Evolutionary conservation across 192 early-diverging fungal species (phyloP).

Genomic region (Coemansia sp.): DNA sequence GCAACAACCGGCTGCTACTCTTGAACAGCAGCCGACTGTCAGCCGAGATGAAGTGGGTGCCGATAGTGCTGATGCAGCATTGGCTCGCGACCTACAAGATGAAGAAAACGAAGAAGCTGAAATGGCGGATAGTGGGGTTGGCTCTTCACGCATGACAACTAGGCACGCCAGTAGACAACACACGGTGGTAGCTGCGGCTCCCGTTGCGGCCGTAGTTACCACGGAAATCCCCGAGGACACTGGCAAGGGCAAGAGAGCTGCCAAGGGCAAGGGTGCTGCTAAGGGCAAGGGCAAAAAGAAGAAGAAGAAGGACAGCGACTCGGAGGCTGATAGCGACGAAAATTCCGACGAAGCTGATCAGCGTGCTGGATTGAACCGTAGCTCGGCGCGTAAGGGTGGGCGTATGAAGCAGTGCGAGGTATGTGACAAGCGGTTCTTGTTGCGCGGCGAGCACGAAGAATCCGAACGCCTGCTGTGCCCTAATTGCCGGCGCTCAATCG

Average conservation of each 20-base stretch:
- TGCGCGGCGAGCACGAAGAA: slow-evolving; percentile 25
- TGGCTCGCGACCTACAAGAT: slow-evolving; percentile 38
- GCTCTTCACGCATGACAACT: slow-evolving; percentile 5
- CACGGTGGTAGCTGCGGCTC: slow-evolving; percentile 4
- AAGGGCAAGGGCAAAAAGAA: slow-evolving; percentile 27
- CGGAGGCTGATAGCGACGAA: neutral
- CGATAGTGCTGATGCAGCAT: slow-evolving; percentile 33
- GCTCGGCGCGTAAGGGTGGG: slow-evolving; percentile 53
- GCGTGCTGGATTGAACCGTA: slow-evolving; percentile 33
- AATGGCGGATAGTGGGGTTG: slow-evolving; percentile 13
- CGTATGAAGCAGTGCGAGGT: slow-evolving; percentile 45
- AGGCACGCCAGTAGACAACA: neutral
- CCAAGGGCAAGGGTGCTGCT: neutral
- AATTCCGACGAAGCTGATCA: slow-evolving; percentile 28
- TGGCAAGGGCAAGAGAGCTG: slow-evolving; percentile 12
- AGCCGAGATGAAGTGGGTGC: neutral
- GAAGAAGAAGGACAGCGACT: slow-evolving; percentile 19
- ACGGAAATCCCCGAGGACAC: neutral
- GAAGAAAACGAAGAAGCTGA: slow-evolving; percentile 18
- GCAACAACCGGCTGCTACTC: neutral
- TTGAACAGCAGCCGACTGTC: neutral
- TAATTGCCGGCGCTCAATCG: slow-evolving; percentile 37
- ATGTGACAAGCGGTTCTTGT: slow-evolving; percentile 43
- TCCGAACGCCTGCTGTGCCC: slow-evolving; percentile 26
- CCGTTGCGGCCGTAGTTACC: neutral